A percentile compares a stretch with the other conserved stretches of the same genome.
phyloP scores from a whole-genome alignment of 805 yeast species.

The Saturnispora serradocipensis region DNA sequence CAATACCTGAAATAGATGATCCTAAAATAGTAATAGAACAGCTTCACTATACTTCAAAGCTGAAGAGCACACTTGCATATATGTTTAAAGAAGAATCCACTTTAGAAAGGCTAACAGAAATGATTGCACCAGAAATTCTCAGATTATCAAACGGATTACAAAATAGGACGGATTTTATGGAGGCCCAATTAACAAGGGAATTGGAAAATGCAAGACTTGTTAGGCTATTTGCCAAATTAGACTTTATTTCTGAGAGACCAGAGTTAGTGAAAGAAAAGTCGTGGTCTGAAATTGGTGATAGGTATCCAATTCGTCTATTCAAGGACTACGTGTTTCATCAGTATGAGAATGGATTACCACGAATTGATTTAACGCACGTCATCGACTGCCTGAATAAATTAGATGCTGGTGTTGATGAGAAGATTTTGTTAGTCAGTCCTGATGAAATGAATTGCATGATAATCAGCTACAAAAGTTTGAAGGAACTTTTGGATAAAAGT shows the following conservation, averaged over 20 bases:
- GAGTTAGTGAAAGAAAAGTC: constrained; percentile 45
- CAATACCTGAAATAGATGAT: constrained; percentile 9
- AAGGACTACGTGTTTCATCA: constrained; percentile 83
- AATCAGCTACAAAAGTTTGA: constrained; percentile 75
- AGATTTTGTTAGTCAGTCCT: constrained; percentile 65
- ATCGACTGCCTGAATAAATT: constrained; percentile 73
- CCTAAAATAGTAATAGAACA: constrained; percentile 21
- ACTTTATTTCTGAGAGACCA: constrained; percentile 68
- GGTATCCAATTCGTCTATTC: constrained; percentile 66
- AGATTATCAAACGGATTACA: constrained; percentile 41
- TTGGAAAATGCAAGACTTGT: constrained; percentile 84
- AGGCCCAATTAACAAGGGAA: constrained; percentile 56
- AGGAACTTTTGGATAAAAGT: constrained; percentile 57
- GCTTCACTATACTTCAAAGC: constrained; percentile 34
- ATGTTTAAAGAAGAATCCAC: constrained; percentile 23
- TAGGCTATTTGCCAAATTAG: constrained; percentile 71
- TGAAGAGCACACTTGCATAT: constrained; percentile 37
- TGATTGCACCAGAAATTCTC: constrained; percentile 38
- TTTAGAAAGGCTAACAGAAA: constrained; percentile 27
- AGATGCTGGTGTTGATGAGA: constrained; percentile 88
- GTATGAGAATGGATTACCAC: constrained; percentile 72
- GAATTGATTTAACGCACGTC: constrained; percentile 75
- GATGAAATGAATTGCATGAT: constrained; percentile 83
- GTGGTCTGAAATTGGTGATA: constrained; percentile 71
- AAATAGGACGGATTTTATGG: constrained; percentile 47